Evolutionary conservation across 441 rosid species (phyloP).

Genomic region (Cnidoscolus chayamansa): DNA sequence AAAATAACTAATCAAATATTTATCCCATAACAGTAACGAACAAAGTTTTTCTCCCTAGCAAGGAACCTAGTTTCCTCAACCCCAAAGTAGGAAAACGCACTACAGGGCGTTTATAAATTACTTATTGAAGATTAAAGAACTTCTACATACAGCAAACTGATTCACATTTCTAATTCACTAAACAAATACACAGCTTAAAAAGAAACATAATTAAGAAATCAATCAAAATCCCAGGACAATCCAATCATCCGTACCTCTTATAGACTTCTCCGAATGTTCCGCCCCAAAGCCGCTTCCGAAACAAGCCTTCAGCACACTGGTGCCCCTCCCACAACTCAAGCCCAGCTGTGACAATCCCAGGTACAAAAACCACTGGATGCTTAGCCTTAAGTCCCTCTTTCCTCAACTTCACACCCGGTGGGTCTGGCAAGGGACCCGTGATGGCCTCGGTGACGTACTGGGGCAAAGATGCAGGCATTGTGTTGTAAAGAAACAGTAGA

Average conservation of each 20-base stretch:
- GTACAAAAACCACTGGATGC: slow-evolving; percentile 90
- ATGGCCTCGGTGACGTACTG: slow-evolving; percentile 83
- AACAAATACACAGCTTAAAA: not conserved
- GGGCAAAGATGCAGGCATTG: slow-evolving; percentile 83
- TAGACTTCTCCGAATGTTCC: slow-evolving; percentile 90
- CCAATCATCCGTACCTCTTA: slow-evolving; percentile 47
- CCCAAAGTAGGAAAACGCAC: not conserved
- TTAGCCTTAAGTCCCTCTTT: slow-evolving; percentile 69
- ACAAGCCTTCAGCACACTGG: slow-evolving; percentile 79
- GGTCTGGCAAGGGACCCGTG: slow-evolving; percentile 83
- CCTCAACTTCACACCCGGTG: slow-evolving; percentile 75
- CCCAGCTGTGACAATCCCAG: slow-evolving; percentile 94
- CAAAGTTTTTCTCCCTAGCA: not conserved
- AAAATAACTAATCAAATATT: not conserved
- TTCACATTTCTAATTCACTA: slow-evolving; percentile 8
- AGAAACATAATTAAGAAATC: not conserved
- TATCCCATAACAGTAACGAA: not conserved
- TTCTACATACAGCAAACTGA: not conserved
- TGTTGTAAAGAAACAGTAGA: slow-evolving; percentile 68
- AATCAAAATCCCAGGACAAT: not conserved
- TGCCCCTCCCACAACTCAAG: slow-evolving; percentile 97
- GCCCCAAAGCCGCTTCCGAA: slow-evolving; percentile 92
- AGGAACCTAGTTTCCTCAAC: not conserved
- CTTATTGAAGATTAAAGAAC: not conserved
- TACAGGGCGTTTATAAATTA: not conserved